Percentiles rank a stretch among this genome's conserved stretches.
phyloP scores from a whole-genome alignment of 2,329 filamentous ascomycete species.

The Calonectria montana region DNA sequence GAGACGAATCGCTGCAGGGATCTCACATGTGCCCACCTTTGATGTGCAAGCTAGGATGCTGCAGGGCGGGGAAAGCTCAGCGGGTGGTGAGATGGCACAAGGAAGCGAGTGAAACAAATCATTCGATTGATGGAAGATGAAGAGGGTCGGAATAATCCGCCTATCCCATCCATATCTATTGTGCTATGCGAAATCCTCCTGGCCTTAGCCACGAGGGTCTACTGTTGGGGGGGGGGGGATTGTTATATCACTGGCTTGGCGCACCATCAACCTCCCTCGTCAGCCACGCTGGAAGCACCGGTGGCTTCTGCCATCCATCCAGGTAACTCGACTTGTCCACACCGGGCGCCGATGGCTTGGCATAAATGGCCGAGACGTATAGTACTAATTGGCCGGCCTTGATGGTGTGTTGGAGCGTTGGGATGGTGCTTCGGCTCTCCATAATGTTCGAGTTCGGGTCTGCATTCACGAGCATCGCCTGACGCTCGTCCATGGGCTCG shows the following conservation, averaged over 20 bases:
- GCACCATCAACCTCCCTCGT: constrained; percentile 57
- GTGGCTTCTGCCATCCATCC: constrained; percentile 69
- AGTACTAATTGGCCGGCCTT: constrained; percentile 67
- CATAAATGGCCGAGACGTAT: constrained; percentile 80
- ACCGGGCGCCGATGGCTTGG: constrained; percentile 68
- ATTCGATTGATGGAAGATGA: constrained; percentile 42
- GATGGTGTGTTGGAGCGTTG: constrained; percentile 73
- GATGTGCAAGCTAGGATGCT: constrained; percentile 6
- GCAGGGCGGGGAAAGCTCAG: constrained; percentile 9
- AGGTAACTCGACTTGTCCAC: constrained; percentile 66
- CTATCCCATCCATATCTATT: background rate
- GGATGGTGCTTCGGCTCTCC: constrained; percentile 77
- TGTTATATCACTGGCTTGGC: constrained; percentile 21
- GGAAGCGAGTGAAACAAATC: constrained; percentile 23
- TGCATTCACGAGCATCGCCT: constrained; percentile 76
- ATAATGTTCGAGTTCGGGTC: constrained; percentile 85
- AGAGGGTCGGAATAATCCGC: background rate
- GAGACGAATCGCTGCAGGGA: constrained; percentile 27
- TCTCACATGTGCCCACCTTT: constrained; percentile 28
- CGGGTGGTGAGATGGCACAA: constrained; percentile 9
- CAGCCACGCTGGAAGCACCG: constrained; percentile 71
- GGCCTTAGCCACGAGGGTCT: background rate
- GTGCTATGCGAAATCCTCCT: background rate
- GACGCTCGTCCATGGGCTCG: constrained; percentile 61
- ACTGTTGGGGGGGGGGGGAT: background rate